These are phyloP conservation scores for Tritrichomonas musculus DNA, from an alignment of 208 protist genomes.

Conservation along the genomic window DNA sequence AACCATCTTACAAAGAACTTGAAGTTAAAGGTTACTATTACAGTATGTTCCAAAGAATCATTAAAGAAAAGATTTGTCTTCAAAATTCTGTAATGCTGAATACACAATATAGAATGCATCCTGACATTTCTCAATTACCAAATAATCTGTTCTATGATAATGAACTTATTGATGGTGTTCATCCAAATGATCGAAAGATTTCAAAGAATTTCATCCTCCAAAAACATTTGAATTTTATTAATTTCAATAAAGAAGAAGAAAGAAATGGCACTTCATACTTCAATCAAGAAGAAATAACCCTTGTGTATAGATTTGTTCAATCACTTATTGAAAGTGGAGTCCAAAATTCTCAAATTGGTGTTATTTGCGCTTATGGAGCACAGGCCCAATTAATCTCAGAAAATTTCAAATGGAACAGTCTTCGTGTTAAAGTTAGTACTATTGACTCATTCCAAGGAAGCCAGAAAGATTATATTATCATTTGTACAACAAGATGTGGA, in stretches of 20 bases:
- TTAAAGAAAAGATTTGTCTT: constrained; percentile 70
- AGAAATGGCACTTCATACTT: too few relatives aligned
- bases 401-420: too few relatives aligned
- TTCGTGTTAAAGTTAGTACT: background rate
- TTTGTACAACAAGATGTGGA: background rate
- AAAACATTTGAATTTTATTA: too few relatives aligned
- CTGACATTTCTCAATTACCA: too few relatives aligned
- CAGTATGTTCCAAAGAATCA: constrained; percentile 85
- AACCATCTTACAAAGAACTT: constrained; percentile 80
- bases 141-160: too few relatives aligned
- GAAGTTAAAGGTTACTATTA: constrained; percentile 68
- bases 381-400: background rate
- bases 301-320: too few relatives aligned
- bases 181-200: too few relatives aligned
- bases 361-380: background rate
- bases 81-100: constrained; percentile 13
- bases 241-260: too few relatives aligned
- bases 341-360: background rate
- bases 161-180: too few relatives aligned
- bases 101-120: too few relatives aligned
- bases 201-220: too few relatives aligned
- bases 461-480: constrained; percentile 14
- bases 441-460: constrained; percentile 17
- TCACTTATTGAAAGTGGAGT: background rate
- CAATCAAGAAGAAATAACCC: too few relatives aligned